Base-by-base conservation (phyloP, 2,329 filamentous ascomycete species). In the Cryphonectria radicalis region DNA sequence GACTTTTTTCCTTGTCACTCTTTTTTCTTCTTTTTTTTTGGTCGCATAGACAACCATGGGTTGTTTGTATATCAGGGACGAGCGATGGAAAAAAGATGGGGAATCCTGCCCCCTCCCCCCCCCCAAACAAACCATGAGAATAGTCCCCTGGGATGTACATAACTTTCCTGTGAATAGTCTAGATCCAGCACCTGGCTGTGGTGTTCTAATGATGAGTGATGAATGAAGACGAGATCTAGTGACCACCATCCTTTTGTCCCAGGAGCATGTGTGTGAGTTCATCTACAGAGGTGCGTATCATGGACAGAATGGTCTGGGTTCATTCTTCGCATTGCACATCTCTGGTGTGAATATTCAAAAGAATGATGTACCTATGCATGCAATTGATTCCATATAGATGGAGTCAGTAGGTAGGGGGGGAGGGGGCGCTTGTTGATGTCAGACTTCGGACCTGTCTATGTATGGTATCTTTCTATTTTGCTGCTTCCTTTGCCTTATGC, bases 141-240 rank as follows among this genome's bases (percentile, higher is more conserved):
- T 59, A 59, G 55, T 19, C 25, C 55, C 25, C 25, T 59, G 55
- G 55, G 42, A 6, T 65, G 28, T 65, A 65, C 42, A 53, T 66
- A 66, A 11, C 43, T 25, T 66, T 53, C 22, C 19, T 43, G 40
- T 28, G 62, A 40, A 43, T 46, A 43, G 62, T 63, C 40, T 63
- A 37, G 70, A 43, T 40, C 22, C 40, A 42, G 67, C 63, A 70
- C 60, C 68, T 65, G 62, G 60, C 32, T 57, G n/a, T 28, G 65
- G 71, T 68, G 67, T 50, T 67, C 46, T 72, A 72, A 72, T 70
- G 43, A 72, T 40, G 59, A 70, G 71, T 70, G 64, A 72, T 68
- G 68, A 68, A 70, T 70, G 65, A 68, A 19, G 43, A 32, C 59
- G 66, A 69, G n/a, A 55, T 19, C 55, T 43, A 37, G 25, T 40